Percentiles rank a stretch among this genome's conserved stretches.
phyloP scores from a whole-genome alignment of 257 asterid species.

The Gentiana straminea region DNA sequence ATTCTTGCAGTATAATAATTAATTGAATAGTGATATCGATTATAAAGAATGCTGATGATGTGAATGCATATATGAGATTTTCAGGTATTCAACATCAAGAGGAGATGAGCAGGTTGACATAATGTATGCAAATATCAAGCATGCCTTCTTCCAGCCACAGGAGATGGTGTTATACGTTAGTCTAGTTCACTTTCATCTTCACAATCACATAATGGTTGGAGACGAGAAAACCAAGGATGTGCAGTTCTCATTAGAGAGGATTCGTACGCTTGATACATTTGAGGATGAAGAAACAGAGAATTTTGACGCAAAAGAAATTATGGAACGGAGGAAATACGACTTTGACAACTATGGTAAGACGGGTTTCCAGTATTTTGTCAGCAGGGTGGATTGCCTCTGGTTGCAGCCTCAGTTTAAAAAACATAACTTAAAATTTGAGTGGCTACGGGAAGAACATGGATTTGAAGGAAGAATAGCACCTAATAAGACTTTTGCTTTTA shows the following conservation, averaged over 20 bases:
- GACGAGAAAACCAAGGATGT: constrained; percentile 65
- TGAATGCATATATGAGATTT: constrained; percentile 14
- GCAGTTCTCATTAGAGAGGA: constrained; percentile 65
- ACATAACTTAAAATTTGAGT: constrained; percentile 59
- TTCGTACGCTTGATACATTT: constrained; percentile 60
- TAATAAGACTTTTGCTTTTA: constrained; percentile 51
- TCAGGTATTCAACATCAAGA: constrained; percentile 56
- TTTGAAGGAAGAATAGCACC: constrained; percentile 60
- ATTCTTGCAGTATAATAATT: too few species aligned
- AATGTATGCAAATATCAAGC: constrained; percentile 52
- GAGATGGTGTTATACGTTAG: constrained; percentile 66
- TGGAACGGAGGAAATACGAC: constrained; percentile 70
- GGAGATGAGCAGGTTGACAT: constrained; percentile 52
- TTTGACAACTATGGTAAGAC: constrained; percentile 52
- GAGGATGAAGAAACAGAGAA: constrained; percentile 58
- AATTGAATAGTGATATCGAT: too few species aligned
- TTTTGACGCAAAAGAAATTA: constrained; percentile 74
- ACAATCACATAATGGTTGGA: constrained; percentile 73
- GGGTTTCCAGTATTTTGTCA: constrained; percentile 60
- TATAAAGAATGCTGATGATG: too few species aligned
- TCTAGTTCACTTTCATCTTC: constrained; percentile 63
- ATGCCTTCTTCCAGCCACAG: constrained; percentile 75
- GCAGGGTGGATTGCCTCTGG: constrained; percentile 62
- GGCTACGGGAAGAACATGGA: constrained; percentile 62
- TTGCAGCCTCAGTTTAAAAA: constrained; percentile 43